A percentile compares a stretch with the other conserved stretches of the same genome.
Evolutionary conservation across 805 yeast genomes (phyloP).

Genomic region (Zygosaccharomyces pseudorouxii): DNA sequence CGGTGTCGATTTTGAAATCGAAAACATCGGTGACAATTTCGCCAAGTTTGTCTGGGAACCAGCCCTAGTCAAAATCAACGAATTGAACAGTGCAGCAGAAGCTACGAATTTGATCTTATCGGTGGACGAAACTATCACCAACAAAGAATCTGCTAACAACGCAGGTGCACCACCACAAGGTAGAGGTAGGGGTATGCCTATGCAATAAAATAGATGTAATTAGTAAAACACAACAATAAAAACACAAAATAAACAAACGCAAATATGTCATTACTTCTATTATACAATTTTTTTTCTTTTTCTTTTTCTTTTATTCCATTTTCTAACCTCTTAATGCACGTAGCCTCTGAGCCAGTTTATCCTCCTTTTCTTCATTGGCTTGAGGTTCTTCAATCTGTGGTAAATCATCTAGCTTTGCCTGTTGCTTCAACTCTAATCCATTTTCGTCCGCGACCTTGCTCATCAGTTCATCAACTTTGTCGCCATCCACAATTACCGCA

Average conservation of each 20-base stretch:
- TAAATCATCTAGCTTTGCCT: conserved; percentile 47
- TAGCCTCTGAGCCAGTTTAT: conserved; percentile 77
- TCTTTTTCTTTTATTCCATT: neutral
- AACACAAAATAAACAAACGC: neutral
- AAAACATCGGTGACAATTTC: conserved; percentile 77
- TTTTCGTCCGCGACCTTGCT: conserved; percentile 96
- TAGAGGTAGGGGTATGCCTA: conserved; percentile 62
- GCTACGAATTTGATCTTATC: conserved; percentile 89
- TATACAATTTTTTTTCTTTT: neutral
- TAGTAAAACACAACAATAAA: neutral
- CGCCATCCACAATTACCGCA: conserved; percentile 89
- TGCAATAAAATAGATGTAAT: conserved; percentile 21
- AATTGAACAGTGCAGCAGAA: conserved; percentile 93
- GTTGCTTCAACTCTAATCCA: conserved; percentile 86
- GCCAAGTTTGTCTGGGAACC: conserved; percentile 96
- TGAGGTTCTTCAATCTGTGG: conserved; percentile 51
- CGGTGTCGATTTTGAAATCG: conserved; percentile 89
- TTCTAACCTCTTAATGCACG: conserved; percentile 66
- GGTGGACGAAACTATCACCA: conserved; percentile 91
- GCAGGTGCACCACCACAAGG: conserved; percentile 46
- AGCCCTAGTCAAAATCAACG: conserved; percentile 85
- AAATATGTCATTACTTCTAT: neutral
- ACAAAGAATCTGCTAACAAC: conserved; percentile 56
- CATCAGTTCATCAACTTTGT: conserved; percentile 86
- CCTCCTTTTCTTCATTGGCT: conserved; percentile 72